Conservation (phyloP, 2,329 filamentous ascomycete genomes). For the Zymoseptoria ardabiliae region DNA sequence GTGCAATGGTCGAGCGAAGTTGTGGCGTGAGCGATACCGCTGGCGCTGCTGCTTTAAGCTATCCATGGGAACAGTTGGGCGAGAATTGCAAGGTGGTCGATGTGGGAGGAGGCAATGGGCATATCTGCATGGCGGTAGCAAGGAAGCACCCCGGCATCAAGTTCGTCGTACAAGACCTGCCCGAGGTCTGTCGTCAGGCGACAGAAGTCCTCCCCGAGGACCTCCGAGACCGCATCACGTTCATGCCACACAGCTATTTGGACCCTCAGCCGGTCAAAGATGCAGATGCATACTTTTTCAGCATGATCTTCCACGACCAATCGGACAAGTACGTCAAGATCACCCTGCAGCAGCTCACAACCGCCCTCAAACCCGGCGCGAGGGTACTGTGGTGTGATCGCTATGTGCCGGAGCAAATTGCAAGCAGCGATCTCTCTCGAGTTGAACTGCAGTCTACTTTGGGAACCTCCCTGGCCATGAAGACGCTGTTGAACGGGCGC, state of each 20-base stretch:
- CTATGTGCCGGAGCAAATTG: neutral
- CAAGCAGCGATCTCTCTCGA: neutral
- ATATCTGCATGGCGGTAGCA: conserved; percentile 18
- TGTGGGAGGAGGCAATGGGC: conserved; percentile 19
- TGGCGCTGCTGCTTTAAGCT: conserved; percentile 13
- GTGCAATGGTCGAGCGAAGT: neutral
- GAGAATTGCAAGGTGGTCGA: conserved; percentile 13
- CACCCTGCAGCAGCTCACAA: conserved; percentile 15
- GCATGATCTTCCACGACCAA: conserved; percentile 20
- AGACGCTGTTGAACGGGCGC: neutral
- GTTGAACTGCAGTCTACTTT: neutral
- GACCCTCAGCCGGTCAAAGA: conserved; percentile 19
- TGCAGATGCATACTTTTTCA: conserved; percentile 27
- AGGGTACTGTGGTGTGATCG: conserved; percentile 17
- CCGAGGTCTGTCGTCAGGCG: conserved; percentile 3
- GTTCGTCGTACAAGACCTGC: conserved; percentile 20
- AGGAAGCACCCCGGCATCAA: conserved; percentile 13
- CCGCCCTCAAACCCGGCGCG: conserved; percentile 15
- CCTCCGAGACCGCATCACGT: conserved; percentile 1
- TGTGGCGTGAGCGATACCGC: neutral
- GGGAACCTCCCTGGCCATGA: neutral
- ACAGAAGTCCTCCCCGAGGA: neutral
- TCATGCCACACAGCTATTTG: conserved; percentile 23
- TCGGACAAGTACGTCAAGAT: conserved; percentile 13
- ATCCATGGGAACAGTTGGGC: conserved; percentile 17